A percentile compares a stretch with the other conserved stretches of the same genome.
Evolutionary conservation across 2,329 filamentous ascomycete species (phyloP).

Genomic region (Aspergillus sojae): DNA sequence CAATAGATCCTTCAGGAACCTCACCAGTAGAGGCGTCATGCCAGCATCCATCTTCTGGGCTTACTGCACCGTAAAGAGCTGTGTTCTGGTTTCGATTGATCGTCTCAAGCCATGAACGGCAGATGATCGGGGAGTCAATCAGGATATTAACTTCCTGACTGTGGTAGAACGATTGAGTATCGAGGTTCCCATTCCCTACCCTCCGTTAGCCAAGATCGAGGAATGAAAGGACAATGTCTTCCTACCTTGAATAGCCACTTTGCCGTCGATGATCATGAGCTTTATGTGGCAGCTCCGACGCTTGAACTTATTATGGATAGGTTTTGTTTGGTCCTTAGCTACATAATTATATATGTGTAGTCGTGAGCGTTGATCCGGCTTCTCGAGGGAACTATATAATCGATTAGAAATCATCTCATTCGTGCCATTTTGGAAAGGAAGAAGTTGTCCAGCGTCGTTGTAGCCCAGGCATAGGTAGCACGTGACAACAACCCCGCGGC

Average conservation of each 20-base stretch:
- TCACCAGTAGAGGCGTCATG: constrained; percentile 54
- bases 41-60: constrained; percentile 64
- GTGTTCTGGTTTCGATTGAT: constrained; percentile 71
- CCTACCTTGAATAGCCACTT: constrained; percentile 66
- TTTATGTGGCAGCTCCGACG: constrained; percentile 75
- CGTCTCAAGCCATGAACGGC: constrained; percentile 63
- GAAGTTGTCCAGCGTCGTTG: constrained; percentile 75
- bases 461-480: constrained; percentile 78
- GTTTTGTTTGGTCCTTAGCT: constrained; percentile 70
- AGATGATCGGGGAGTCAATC: constrained; percentile 66
- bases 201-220: background rate
- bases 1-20: constrained; percentile 54
- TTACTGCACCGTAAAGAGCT: constrained; percentile 57
- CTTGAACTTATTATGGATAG: constrained; percentile 68
- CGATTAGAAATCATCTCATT: constrained; percentile 70
- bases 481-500: constrained; percentile 67
- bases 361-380: constrained; percentile 48
- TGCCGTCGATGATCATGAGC: constrained; percentile 71
- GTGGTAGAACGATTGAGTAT: constrained; percentile 79
- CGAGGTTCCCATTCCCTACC: constrained; percentile 71
- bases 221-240: background rate
- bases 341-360: constrained; percentile 72
- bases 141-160: constrained; percentile 77
- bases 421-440: constrained; percentile 74
- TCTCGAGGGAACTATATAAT: constrained; percentile 61